Evolutionary conservation across 768 basidiomycete genomes (phyloP), one percentile per base, ranked within the genome.

Genomic region (Russula griseocarnosa): DNA sequence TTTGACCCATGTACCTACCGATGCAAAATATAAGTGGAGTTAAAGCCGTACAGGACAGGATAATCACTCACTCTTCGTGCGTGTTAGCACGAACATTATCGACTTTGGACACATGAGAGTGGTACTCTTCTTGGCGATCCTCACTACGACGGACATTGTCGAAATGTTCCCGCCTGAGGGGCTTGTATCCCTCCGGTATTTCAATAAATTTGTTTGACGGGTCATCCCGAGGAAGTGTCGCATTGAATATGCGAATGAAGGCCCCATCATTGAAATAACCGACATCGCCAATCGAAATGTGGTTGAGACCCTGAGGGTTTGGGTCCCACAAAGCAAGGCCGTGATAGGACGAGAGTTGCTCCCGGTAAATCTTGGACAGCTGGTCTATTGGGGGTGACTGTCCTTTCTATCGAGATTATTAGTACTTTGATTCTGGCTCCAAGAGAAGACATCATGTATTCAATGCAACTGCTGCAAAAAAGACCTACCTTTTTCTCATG

Each of bases 211-310:
- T 2, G 26, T 64, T 53, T 10, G 10, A 54, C 9, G 58, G 51
- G 28, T 60, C 1, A 16, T 60, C 7, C 38, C 54, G 34, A 5
- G 53, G 46, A 38, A 55, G 60, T 1, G 40, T 59, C 13, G 42
- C 59, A 7, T 68, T 70, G 58, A 67, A 70, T 26, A 70, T 58
- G 38, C 62, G 62, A 38, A 49, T 32, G 24, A 70, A 70, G 20
- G 28, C 14, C 18, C 69, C 69, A 7, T 65, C 42, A 6, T 22
- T 3, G 4, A 69, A 24, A 32, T 58, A 70, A 40, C 69, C 69
- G 28, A 70, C 69, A 36, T 70, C 69, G 11, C 66, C 69, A 3
- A 67, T 58, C 14, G 53, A 49, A 58, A 70, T 57, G 3, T 26
- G 55, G 22, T 10, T 10, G 7, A 61, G n/a, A 9, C 42, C 5